Percentiles rank a stretch among this genome's conserved stretches.
Conservation (phyloP, 2,329 filamentous ascomycete genomes). For the Cryphonectria japonica region DNA sequence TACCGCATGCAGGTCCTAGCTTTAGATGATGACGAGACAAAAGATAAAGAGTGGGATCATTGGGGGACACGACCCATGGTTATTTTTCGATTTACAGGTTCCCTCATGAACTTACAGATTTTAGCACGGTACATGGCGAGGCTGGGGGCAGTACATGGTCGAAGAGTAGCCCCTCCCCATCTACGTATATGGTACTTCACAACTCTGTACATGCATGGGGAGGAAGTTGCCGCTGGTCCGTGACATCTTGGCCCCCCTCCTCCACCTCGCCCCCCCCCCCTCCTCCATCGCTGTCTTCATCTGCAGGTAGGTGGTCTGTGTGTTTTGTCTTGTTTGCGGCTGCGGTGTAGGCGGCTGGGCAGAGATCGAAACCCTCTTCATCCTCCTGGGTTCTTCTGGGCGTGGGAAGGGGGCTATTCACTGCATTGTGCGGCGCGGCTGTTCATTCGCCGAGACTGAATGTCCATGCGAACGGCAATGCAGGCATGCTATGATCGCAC, state of each 20-base stretch:
- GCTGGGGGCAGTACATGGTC: background rate
- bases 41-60: background rate
- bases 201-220: background rate
- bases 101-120: background rate
- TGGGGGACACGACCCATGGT: background rate
- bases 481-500: background rate
- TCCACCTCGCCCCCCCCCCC: background rate
- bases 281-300: background rate
- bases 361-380: background rate
- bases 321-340: background rate
- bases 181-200: background rate
- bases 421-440: background rate
- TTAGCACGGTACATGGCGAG: conserved; percentile 1
- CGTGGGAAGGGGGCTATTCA: background rate
- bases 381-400: background rate
- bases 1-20: background rate
- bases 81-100: no score
- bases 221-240: conserved; percentile 4
- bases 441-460: background rate
- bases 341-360: background rate
- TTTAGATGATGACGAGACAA: background rate
- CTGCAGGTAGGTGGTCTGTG: background rate
- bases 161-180: background rate
- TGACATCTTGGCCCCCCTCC: background rate
- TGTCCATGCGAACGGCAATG: background rate